Evolutionary conservation across 208 protist genomes (phyloP), one percentile per base, ranked within the genome.

Genomic region (Polymyxa betae): DNA sequence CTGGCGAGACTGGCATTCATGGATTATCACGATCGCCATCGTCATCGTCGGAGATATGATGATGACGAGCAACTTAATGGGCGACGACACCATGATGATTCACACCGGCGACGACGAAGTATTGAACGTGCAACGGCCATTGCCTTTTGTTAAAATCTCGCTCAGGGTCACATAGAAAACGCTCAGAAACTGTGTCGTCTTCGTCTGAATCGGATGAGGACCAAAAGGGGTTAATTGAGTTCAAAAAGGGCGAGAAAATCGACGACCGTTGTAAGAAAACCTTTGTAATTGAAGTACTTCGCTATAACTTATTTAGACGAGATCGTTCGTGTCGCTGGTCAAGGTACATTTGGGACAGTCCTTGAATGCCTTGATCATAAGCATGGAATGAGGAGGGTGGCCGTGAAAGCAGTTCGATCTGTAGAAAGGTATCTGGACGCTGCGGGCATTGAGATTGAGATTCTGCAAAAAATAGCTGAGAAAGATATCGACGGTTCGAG

Each of bases 341-440:
- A 91, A 41, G 90, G 90, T 32, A 91, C 90, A 40, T 91, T 91
- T 77, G 90, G 90, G 20, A 91, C 90, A 1, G 90, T 91, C n/a
- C 32, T 91, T 35, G 78, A 91, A 41, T 77, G 64, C n/a, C n/a
- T 90, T 41, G 90, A 91, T 77, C 66, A 60, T n/a, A 91, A 91
- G 45, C 87, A 89, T 46, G 38, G 49, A 5, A 77, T 49, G 38
- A 5, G 20, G 44, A 40, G 87, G n/a, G 66, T 91, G 38, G 90
- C 90, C 0, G 68, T 91, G 5, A 91, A 91, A 89, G 90, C 87
- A 5, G 90, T 91, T 16, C 10, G 90, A n/a, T 89, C 60, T 91
- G 90, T 91, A 38, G 87, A 88, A n/a, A 29, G 90, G 20, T 91
- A 91, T 52, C 68, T 91, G 0, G 90, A 91, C 38, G 90, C 90